Percentiles rank a stretch among this genome's conserved stretches.
phyloP scores from a whole-genome alignment of 2,329 filamentous ascomycete genomes.

The Fusarium sororula region DNA sequence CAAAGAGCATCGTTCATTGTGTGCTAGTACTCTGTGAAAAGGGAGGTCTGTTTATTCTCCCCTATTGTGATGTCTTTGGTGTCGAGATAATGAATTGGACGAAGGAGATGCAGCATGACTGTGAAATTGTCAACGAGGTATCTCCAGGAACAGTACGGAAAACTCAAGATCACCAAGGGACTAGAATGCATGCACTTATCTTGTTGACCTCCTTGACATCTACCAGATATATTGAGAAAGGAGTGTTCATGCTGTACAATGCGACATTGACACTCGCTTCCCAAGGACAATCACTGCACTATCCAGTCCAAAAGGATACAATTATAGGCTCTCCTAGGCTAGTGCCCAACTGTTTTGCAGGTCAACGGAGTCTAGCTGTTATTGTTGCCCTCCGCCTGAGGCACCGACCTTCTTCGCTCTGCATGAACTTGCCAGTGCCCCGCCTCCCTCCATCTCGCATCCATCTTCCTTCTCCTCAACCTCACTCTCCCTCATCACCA shows the following conservation, averaged over 20 bases:
- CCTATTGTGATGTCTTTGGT: not conserved
- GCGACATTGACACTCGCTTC: not conserved
- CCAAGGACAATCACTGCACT: too few relatives aligned
- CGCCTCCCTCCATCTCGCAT: not conserved
- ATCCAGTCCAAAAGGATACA: not conserved
- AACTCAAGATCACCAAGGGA: not conserved
- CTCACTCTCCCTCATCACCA: not conserved
- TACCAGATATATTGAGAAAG: not conserved
- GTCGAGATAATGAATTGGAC: not conserved
- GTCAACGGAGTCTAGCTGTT: not conserved
- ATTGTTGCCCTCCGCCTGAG: not conserved
- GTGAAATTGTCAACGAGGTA: not conserved
- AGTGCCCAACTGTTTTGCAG: not conserved
- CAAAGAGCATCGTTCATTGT: not conserved
- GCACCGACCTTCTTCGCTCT: not conserved
- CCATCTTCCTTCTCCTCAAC: not conserved
- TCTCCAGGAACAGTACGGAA: not conserved
- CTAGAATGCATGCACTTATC: not conserved
- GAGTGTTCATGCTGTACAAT: not conserved
- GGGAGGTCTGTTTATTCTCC: not conserved
- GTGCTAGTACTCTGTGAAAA: not conserved
- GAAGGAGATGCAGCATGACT: not conserved
- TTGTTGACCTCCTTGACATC: fast-evolving
- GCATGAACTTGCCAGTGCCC: not conserved
- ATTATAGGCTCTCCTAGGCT: not conserved